Conservation (phyloP, 2,329 filamentous ascomycete genomes). For the Neocucurbitaria cava region DNA sequence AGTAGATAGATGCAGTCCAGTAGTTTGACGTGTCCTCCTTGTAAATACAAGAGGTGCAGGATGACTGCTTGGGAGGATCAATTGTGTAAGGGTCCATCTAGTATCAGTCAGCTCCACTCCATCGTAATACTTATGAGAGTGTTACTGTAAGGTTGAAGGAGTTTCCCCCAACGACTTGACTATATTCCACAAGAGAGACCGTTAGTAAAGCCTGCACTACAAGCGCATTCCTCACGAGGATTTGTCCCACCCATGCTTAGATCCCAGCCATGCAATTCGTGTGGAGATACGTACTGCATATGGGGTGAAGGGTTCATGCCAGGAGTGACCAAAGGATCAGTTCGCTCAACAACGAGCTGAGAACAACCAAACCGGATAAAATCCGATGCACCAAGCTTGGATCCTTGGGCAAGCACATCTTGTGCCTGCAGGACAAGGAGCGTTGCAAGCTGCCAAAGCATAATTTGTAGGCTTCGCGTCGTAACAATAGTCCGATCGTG, state of each 20-base stretch:
- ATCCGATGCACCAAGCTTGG: slow-evolving; percentile 11
- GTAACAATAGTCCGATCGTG: neutral
- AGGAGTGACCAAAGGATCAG: slow-evolving; percentile 47
- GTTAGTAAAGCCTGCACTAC: neutral
- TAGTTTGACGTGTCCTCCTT: slow-evolving; percentile 40
- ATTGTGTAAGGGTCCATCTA: no score
- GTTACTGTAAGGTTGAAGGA: slow-evolving; percentile 33
- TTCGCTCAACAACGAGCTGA: slow-evolving; percentile 43
- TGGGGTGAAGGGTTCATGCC: slow-evolving; percentile 45
- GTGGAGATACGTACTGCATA: slow-evolving; percentile 27
- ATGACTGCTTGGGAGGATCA: no score
- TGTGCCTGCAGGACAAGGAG: slow-evolving; percentile 11
- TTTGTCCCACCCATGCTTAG: neutral
- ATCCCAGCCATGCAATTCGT: neutral
- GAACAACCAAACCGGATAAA: slow-evolving; percentile 40
- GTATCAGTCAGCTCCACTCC: neutral
- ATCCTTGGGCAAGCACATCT: slow-evolving; percentile 8
- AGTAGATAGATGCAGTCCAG: slow-evolving; percentile 40
- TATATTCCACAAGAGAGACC: neutral
- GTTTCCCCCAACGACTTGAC: slow-evolving; percentile 37
- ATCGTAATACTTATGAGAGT: slow-evolving; percentile 28
- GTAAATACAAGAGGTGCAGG: slow-evolving; percentile 24
- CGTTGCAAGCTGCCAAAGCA: slow-evolving; percentile 8
- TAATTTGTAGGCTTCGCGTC: neutral
- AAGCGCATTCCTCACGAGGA: neutral